Evolutionary conservation across 1,139 yeast species (phyloP), one percentile per base, ranked within the genome.

Genomic region (Blastobotrys serpentis): DNA sequence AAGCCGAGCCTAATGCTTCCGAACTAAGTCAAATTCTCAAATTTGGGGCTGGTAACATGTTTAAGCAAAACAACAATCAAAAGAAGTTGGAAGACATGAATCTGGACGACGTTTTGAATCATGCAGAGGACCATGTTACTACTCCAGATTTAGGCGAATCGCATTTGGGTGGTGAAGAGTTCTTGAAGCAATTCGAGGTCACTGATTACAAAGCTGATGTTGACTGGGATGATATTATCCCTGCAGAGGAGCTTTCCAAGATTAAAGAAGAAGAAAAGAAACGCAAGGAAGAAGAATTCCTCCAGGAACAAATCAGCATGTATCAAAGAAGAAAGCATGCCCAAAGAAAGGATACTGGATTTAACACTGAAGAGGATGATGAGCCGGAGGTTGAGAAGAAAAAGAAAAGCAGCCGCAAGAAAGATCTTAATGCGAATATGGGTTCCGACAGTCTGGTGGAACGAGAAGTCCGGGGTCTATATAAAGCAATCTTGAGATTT

Each of bases 31-130:
- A 92, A 65, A 92, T 94, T 63, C 77, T 94, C 66, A 92, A 92
- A 69, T 94, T 94, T 67, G 99, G 99, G 58, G 99, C 99, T 2
- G 96, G 95, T 37, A 89, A 88, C 64, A 94, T 94, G 99, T 94
- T 94, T 72, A 87, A 89, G 60, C 87, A 90, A 4, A 83, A 75
- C 53, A 84, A 76, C 54, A 62, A 61, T 41, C 98, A 94, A 68
- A 87, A 88, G 78, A 92, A 89, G 68, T 77, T 94, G 56, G 99
- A 94, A 67, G 92, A 90, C 61, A 79, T 94, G 78, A 90, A 94
- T 61, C 77, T 94, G 63, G 99, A 94, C 64, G 98, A 92, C 64
- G 97, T 92, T 37, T 78, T 94, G 61, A 86, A 85, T 58, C 97
- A 90, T 67, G 99, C 98, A 2, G 98, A 94, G 67, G 98, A 94